Conservation (phyloP, 2,329 filamentous ascomycete species). For the Exophiala bonariae region DNA sequence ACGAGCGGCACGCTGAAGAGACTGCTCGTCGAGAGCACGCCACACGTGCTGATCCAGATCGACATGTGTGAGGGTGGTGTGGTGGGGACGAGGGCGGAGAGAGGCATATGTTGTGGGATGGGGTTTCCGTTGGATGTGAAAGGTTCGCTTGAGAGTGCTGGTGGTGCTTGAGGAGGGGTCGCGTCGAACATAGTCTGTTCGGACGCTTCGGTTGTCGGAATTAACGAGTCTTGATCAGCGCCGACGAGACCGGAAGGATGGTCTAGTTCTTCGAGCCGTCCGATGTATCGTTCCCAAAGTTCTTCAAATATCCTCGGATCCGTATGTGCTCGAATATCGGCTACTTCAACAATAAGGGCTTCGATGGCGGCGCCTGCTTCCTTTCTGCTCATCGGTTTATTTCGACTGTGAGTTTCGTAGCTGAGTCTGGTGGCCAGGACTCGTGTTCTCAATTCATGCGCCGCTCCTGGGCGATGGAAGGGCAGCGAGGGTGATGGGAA, state of each 20-base stretch:
- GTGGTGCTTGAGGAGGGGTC: not conserved
- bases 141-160: not conserved
- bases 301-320: constrained; percentile 14
- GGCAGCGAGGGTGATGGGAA: not conserved
- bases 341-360: constrained; percentile 12
- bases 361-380: constrained; percentile 17
- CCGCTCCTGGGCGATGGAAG: too few species aligned
- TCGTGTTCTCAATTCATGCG: not conserved
- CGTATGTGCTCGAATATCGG: constrained; percentile 11
- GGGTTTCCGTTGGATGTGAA: not conserved
- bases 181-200: not conserved
- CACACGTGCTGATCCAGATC: not conserved
- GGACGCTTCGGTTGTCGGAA: not conserved
- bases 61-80: constrained; percentile 1
- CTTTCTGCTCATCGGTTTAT: constrained; percentile 6
- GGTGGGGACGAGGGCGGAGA: not conserved
- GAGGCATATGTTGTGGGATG: not conserved
- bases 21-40: not conserved
- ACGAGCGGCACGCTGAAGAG: not conserved
- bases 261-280: constrained; percentile 18
- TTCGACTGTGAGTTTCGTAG: not conserved
- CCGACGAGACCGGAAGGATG: not conserved
- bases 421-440: not conserved
- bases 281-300: constrained; percentile 15
- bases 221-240: not conserved